Evolutionary conservation across 2,329 filamentous ascomycete species (phyloP).

Genomic region (Metarhizium humberi): DNA sequence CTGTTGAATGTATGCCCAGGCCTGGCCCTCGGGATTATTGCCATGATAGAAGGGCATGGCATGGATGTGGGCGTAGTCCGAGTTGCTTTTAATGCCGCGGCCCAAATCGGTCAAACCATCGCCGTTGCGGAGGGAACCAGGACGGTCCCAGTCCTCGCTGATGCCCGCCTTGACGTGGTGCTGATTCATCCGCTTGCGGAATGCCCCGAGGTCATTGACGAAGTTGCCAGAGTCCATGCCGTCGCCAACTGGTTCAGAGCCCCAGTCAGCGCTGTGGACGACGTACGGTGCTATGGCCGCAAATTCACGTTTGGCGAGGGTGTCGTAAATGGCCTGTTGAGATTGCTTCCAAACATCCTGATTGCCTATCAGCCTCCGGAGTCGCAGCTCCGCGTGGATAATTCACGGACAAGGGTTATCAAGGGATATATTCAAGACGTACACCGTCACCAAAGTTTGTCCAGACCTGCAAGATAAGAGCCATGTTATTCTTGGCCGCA

Average conservation of each 20-base stretch:
- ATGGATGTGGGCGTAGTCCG: slow-evolving; percentile 13
- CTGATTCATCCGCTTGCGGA: slow-evolving; percentile 8
- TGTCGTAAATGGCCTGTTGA: slow-evolving; percentile 12
- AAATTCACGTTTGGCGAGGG: slow-evolving; percentile 9
- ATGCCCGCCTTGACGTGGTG: slow-evolving; percentile 10
- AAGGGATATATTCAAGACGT: background rate
- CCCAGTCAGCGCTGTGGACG: slow-evolving; percentile 12
- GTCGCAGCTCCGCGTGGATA: no score
- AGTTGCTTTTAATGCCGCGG: slow-evolving; percentile 10
- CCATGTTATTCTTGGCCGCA: slow-evolving; percentile 12
- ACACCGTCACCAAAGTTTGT: slow-evolving; percentile 14
- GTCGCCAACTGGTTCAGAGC: slow-evolving; percentile 13
- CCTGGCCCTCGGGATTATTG: slow-evolving; percentile 6
- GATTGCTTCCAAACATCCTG: slow-evolving; percentile 11
- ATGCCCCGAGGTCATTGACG: slow-evolving; percentile 8
- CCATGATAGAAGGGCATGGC: slow-evolving; percentile 13
- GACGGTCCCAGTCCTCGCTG: slow-evolving; percentile 13
- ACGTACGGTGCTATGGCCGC: slow-evolving; percentile 11
- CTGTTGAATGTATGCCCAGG: slow-evolving; percentile 11
- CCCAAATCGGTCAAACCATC: slow-evolving; percentile 9
- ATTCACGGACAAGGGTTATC: no score
- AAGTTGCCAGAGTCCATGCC: slow-evolving; percentile 13
- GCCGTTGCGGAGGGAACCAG: background rate
- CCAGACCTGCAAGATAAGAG: slow-evolving; percentile 12
- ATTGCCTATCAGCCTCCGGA: no score